phyloP scores from a whole-genome alignment of 2,329 filamentous ascomycete species.

The Dothideomycetes sp. region DNA sequence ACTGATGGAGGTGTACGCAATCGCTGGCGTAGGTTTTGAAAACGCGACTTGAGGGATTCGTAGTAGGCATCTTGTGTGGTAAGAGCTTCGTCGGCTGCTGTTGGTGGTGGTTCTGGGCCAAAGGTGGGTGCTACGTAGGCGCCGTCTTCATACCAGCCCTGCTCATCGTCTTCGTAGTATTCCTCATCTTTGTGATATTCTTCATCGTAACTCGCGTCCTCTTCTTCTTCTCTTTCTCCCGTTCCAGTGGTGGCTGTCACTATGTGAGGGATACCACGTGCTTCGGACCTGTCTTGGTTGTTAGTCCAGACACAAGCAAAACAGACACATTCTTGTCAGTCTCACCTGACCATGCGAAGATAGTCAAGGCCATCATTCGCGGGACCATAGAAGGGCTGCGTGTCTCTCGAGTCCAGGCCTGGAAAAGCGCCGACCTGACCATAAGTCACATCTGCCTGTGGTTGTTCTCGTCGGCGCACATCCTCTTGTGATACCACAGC shows the following conservation, averaged over 20 bases:
- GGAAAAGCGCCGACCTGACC: slow-evolving; percentile 67
- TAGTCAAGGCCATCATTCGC: slow-evolving; percentile 61
- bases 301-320: slow-evolving; percentile 11
- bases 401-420: slow-evolving; percentile 45
- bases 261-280: slow-evolving; percentile 61
- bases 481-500: slow-evolving; percentile 4
- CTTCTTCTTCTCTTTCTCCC: not conserved
- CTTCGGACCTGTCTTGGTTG: slow-evolving; percentile 54
- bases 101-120: too few species aligned
- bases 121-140: slow-evolving; percentile 64
- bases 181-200: slow-evolving; percentile 25
- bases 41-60: slow-evolving; percentile 54
- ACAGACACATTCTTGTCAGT: too few species aligned
- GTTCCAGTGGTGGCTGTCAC: too few species aligned
- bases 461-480: slow-evolving; percentile 20
- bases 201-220: slow-evolving; percentile 30
- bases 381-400: slow-evolving; percentile 58
- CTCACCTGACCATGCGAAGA: slow-evolving; percentile 61
- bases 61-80: slow-evolving; percentile 60
- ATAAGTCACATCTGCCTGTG: slow-evolving; percentile 52
- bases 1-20: slow-evolving; percentile 50
- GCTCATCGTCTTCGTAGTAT: slow-evolving; percentile 47
- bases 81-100: too few species aligned
- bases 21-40: slow-evolving; percentile 52
- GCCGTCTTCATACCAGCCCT: slow-evolving; percentile 67